Evolutionary conservation across 2,329 filamentous ascomycete species (phyloP).

Genomic region (Ceratocystis ficicola): DNA sequence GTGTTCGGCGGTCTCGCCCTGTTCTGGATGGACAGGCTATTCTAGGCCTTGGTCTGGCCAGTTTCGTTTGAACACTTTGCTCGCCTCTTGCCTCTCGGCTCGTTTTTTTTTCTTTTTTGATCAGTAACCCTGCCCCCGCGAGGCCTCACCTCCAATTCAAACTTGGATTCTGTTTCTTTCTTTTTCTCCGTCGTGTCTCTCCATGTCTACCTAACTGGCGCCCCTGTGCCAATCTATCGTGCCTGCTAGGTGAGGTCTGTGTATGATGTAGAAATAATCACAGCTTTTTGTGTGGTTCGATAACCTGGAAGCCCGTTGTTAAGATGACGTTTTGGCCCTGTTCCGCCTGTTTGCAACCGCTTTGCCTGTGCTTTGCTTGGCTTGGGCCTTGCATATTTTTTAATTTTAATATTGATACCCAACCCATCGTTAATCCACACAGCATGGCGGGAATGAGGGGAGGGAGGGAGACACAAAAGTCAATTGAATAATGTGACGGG

Average conservation of each 20-base stretch:
- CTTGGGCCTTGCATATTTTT: background rate
- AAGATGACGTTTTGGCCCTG: background rate
- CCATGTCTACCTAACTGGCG: background rate
- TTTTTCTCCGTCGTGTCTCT: background rate
- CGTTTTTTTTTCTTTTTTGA: background rate
- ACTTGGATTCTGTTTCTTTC: background rate
- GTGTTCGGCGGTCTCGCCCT: background rate
- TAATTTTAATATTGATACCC: background rate
- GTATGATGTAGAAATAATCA: background rate
- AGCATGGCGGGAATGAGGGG: background rate
- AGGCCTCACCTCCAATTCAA: background rate
- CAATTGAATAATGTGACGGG: background rate
- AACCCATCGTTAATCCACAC: background rate
- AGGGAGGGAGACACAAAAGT: background rate
- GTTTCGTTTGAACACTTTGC: background rate
- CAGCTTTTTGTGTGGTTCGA: background rate
- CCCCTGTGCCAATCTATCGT: background rate
- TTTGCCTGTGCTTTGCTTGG: slow-evolving; percentile 2
- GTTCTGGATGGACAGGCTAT: background rate
- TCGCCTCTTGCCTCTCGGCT: too few species aligned
- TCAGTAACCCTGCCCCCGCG: background rate
- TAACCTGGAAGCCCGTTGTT: background rate
- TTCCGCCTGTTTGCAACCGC: too few species aligned
- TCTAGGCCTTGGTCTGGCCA: background rate
- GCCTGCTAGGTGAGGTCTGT: too few species aligned